Percentiles rank a stretch among this genome's conserved stretches.
Conservation (phyloP, 164 flowering plant species). For the Vitis amurensis region DNA sequence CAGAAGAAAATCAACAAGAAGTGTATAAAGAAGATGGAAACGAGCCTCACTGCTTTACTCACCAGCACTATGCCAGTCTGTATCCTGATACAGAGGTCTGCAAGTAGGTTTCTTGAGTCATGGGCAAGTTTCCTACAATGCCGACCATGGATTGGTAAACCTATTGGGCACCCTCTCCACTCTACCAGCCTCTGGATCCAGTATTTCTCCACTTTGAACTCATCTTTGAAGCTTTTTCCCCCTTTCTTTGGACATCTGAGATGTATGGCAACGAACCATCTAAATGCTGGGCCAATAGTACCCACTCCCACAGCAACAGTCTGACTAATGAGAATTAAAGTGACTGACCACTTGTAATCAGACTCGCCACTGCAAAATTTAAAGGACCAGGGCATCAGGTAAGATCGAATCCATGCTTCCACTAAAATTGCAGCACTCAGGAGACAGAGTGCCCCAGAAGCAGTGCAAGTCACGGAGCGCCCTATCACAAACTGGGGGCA, state of each 20-base stretch:
- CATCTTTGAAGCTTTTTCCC: slow-evolving; percentile 9
- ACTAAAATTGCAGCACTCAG: slow-evolving; percentile 36
- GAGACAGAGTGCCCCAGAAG: slow-evolving; percentile 57
- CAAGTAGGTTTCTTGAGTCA: slow-evolving; percentile 12
- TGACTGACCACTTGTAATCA: slow-evolving; percentile 62
- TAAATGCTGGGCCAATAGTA: slow-evolving; percentile 46
- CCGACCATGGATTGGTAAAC: slow-evolving; percentile 20
- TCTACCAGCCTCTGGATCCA: slow-evolving; percentile 47
- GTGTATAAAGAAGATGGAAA: slow-evolving; percentile 32
- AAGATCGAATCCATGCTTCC: slow-evolving; percentile 42
- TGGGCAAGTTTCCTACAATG: slow-evolving; percentile 31
- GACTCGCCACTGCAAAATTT: slow-evolving; percentile 51
- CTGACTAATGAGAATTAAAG: slow-evolving; percentile 39
- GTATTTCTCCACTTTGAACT: slow-evolving; percentile 38
- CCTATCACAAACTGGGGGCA: slow-evolving; percentile 65
- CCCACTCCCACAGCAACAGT: slow-evolving; percentile 44
- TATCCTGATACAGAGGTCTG: slow-evolving; percentile 37
- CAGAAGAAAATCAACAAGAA: slow-evolving; percentile 17
- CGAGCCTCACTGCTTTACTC: slow-evolving; percentile 37
- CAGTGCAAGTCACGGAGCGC: slow-evolving; percentile 51
- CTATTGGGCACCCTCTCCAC: slow-evolving; percentile 41
- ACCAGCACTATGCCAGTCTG: slow-evolving; percentile 39
- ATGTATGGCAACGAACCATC: slow-evolving; percentile 49
- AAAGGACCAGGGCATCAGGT: slow-evolving; percentile 29
- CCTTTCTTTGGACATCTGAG: slow-evolving; percentile 35